These are phyloP conservation scores for Apophysomyces ossiformis DNA, from an alignment of 371 early-diverging fungal species.

Conservation along the genomic window DNA sequence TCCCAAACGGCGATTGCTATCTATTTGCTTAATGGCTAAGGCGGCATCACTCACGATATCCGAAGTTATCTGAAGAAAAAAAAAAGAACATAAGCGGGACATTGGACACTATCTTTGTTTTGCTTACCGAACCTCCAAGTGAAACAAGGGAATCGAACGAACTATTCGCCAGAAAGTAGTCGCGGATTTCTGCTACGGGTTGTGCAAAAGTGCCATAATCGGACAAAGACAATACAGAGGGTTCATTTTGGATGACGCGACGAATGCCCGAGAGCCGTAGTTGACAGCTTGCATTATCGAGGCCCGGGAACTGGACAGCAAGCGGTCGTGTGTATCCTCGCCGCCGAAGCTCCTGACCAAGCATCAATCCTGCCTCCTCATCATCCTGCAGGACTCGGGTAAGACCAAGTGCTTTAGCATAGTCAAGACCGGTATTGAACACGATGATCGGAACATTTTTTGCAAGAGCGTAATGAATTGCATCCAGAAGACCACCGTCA, in stretches of 20 bases:
- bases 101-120: background rate
- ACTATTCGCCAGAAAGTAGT: slow-evolving; percentile 16
- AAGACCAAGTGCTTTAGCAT: slow-evolving; percentile 38
- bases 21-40: slow-evolving; percentile 26
- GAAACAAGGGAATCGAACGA: slow-evolving; percentile 36
- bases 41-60: slow-evolving; percentile 32
- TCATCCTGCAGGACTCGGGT: slow-evolving; percentile 52
- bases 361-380: slow-evolving; percentile 35
- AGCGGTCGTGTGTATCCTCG: slow-evolving; percentile 22
- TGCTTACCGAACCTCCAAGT: slow-evolving; percentile 32
- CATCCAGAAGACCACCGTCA: slow-evolving; percentile 33
- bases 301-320: slow-evolving; percentile 17
- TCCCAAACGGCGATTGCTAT: slow-evolving; percentile 30
- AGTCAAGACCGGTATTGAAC: slow-evolving; percentile 46
- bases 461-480: slow-evolving; percentile 37
- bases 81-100: slow-evolving; percentile 10
- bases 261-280: slow-evolving; percentile 11
- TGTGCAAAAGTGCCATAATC: slow-evolving; percentile 27
- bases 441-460: slow-evolving; percentile 49
- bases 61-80: slow-evolving; percentile 17
- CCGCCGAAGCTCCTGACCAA: slow-evolving; percentile 41
- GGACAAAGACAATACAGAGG: slow-evolving; percentile 11
- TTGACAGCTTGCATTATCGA: slow-evolving; percentile 15
- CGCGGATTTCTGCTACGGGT: slow-evolving; percentile 23
- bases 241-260: slow-evolving; percentile 8